Evolutionary conservation across 2,329 filamentous ascomycete species (phyloP), one percentile per base, ranked within the genome.

Genomic region (Botrytis squamosa): DNA sequence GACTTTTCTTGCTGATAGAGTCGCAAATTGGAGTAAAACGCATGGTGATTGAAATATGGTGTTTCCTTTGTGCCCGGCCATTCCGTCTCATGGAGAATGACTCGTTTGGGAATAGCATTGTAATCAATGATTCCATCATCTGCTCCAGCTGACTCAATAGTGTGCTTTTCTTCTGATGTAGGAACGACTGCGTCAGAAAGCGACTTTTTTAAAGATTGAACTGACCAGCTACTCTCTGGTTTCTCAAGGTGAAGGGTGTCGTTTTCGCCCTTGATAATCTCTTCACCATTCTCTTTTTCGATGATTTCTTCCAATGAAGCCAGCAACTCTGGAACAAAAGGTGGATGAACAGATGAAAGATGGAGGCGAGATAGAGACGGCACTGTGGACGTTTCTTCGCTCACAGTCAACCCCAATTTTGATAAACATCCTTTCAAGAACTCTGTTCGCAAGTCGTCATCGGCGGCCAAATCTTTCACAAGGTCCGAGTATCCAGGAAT

Each of bases 291-390:
- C 69, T 92, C 89, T 42, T 85, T 87, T 72, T 88, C 88, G 76
- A 94, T 89, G 75, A 92, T 88, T 59, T 93, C 90, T 75, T 88
- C 85, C 86, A 90, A 90, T 3, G 87, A 87, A 71, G 87, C 84
- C 38, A 97, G 83, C 42, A 96, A 84, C 77, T 92, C 88, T 62
- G 88, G 85, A n/a, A 94, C 89, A 59, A 91, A 89, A 78, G 85
- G 83, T 66, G 89, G 86, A 76, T 90, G 84, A 68, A 90, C 82
- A 74, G 93, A 91, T 60, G 94, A 95, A 70, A 98, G 86, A 83
- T 98, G 93, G 67, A 98, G 85, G 77, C 87, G 89, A 75, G 95
- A 97, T 55, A 97, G 89, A 74, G 92, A 92, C 20, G 94, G 94
- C 81, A 94, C 88, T 77, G 88, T 86, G 78, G 90, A 86, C 78